phyloP scores from a whole-genome alignment of 202 grass and related monocot genomes.

The Setaria italica region DNA sequence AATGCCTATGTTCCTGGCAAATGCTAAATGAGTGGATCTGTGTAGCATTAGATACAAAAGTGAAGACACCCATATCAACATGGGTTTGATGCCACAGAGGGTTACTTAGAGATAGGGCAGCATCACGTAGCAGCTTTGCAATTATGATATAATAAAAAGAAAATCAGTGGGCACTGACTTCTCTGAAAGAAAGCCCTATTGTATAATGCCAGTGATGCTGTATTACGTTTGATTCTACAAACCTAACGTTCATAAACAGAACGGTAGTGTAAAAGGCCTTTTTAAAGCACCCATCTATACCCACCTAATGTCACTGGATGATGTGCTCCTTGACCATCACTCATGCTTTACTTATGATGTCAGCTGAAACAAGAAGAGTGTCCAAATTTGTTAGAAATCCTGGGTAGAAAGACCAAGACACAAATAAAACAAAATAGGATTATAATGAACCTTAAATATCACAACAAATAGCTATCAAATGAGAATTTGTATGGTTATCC shows the following conservation, averaged over 20 bases:
- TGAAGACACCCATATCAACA: background rate
- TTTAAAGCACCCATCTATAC: background rate
- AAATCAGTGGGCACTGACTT: background rate
- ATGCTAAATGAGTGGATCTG: slow-evolving; percentile 2
- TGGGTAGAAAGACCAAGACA: background rate
- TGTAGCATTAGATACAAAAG: background rate
- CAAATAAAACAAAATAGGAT: background rate
- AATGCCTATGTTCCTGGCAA: background rate
- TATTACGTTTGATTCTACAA: background rate
- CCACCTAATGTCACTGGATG: slow-evolving; percentile 30
- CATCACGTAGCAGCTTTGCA: background rate
- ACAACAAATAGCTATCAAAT: background rate
- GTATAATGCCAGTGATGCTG: background rate
- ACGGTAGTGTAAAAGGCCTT: too few species aligned
- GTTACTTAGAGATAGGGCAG: background rate
- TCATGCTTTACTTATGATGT: slow-evolving; percentile 54
- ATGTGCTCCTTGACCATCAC: slow-evolving; percentile 19
- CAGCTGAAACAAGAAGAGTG: slow-evolving; percentile 47
- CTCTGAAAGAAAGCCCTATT: background rate
- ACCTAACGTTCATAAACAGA: too few species aligned
- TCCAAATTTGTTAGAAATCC: slow-evolving; percentile 9
- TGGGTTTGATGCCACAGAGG: background rate
- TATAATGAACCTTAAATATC: background rate
- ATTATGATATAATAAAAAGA: background rate
- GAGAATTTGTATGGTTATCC: background rate